phyloP scores from a whole-genome alignment of 768 basidiomycete genomes.

The Ephemerocybe angulata region DNA sequence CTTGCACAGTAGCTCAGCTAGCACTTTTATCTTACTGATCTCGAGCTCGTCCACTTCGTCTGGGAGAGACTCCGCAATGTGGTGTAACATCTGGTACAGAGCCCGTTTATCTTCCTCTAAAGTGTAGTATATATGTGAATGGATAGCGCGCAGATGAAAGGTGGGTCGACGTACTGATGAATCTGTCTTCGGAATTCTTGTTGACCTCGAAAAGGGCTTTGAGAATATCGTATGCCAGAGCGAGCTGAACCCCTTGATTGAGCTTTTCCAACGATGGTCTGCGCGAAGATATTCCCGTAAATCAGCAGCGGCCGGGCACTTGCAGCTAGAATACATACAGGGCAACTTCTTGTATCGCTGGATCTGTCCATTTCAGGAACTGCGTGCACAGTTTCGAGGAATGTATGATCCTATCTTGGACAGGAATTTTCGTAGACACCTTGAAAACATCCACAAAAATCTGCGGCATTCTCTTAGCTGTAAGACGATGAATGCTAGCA shows the following conservation, averaged over 20 bases:
- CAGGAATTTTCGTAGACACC: not conserved
- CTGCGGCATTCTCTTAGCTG: constrained; percentile 15
- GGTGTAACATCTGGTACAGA: constrained; percentile 59
- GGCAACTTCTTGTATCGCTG: no score
- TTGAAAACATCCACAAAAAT: constrained; percentile 55
- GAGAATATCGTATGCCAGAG: constrained; percentile 53
- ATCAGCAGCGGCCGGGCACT: no score
- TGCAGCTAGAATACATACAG: no score
- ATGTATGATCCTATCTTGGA: no score
- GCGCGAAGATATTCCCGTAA: not conserved
- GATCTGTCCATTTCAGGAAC: no score
- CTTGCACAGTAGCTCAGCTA: no score
- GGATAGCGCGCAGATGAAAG: constrained; percentile 15
- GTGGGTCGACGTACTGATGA: constrained; percentile 21
- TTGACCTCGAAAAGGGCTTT: constrained; percentile 34
- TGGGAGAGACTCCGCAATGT: constrained; percentile 68
- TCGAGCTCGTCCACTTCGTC: constrained; percentile 67
- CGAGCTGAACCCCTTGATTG: constrained; percentile 43
- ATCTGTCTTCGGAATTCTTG: constrained; percentile 34
- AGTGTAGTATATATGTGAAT: not conserved
- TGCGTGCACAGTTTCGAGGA: no score
- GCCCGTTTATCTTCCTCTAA: constrained; percentile 67
- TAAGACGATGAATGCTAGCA: not conserved
- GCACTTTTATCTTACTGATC: constrained; percentile 56
- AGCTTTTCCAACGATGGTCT: constrained; percentile 21